A percentile compares a stretch with the other conserved stretches of the same genome.
Evolutionary conservation across 345 rosid species (phyloP).

Genomic region (Streptanthus diversifolius): DNA sequence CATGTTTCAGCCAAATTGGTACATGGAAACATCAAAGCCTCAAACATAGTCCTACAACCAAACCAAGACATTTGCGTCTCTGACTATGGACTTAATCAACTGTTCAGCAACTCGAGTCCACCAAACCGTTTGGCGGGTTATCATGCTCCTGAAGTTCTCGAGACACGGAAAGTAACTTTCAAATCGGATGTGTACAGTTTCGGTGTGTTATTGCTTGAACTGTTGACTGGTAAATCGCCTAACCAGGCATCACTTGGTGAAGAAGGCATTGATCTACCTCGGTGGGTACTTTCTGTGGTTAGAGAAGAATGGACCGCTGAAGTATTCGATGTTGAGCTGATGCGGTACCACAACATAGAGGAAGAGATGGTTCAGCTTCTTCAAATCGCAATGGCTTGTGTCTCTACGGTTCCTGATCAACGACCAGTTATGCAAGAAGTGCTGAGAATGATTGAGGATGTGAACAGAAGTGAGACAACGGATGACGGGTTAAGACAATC

Average conservation of each 20-base stretch:
- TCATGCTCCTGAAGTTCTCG: slow-evolving; percentile 85
- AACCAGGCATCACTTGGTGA: slow-evolving; percentile 94
- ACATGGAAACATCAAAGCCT: slow-evolving; percentile 92
- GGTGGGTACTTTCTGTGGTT: slow-evolving; percentile 98
- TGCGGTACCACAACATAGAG: slow-evolving; percentile 86
- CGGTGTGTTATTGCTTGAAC: slow-evolving; percentile 79
- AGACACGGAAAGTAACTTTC: slow-evolving; percentile 69
- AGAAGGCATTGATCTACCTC: slow-evolving; percentile 89
- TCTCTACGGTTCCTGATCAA: slow-evolving; percentile 83
- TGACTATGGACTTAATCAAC: slow-evolving; percentile 81
- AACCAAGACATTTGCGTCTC: slow-evolving; percentile 67
- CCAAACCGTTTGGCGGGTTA: slow-evolving; percentile 81
- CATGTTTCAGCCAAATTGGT: slow-evolving; percentile 62
- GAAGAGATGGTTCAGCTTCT: slow-evolving; percentile 98
- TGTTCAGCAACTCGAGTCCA: slow-evolving; percentile 57
- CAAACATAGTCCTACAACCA: slow-evolving; percentile 71
- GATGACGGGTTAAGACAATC: slow-evolving; percentile 87
- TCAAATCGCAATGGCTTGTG: slow-evolving; percentile 94
- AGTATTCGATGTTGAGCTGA: slow-evolving; percentile 88
- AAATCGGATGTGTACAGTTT: slow-evolving; percentile 96
- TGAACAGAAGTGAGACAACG: slow-evolving; percentile 66
- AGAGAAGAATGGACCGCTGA: slow-evolving; percentile 99
- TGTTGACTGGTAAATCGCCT: slow-evolving; percentile 89
- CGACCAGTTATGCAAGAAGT: slow-evolving; percentile 83
- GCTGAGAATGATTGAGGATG: slow-evolving; percentile 85